Percentiles rank a stretch among this genome's conserved stretches.
Evolutionary conservation across 768 basidiomycete genomes (phyloP).

Genomic region (Termitomyces sp.): DNA sequence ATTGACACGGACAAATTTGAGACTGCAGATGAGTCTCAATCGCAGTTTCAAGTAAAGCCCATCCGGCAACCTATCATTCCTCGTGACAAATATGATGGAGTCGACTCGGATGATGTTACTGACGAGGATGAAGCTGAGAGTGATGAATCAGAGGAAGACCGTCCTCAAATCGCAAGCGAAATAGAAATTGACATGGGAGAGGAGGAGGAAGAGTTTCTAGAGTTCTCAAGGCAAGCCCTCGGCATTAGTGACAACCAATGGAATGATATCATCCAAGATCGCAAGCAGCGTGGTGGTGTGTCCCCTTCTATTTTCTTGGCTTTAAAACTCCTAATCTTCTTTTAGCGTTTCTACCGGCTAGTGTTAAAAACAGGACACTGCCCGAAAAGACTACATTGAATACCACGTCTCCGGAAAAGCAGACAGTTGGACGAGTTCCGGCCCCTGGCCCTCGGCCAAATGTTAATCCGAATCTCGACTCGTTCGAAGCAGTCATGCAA

Average conservation of each 20-base stretch:
- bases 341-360: slow-evolving; percentile 56
- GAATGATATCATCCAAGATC: slow-evolving; percentile 76
- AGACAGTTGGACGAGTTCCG: slow-evolving; percentile 11
- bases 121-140: slow-evolving; percentile 48
- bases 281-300: slow-evolving; percentile 78
- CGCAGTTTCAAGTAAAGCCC: slow-evolving; percentile 28
- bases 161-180: slow-evolving; percentile 79
- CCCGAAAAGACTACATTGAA: slow-evolving; percentile 6
- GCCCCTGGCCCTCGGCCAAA: slow-evolving; percentile 32
- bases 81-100: slow-evolving; percentile 86
- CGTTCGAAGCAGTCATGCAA: slow-evolving; percentile 94
- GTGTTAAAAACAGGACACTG: slow-evolving; percentile 20
- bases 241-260: slow-evolving; percentile 90
- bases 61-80: slow-evolving; percentile 77
- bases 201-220: slow-evolving; percentile 92
- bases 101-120: slow-evolving; percentile 86
- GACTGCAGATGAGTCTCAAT: slow-evolving; percentile 1
- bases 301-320: slow-evolving; percentile 5
- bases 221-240: slow-evolving; percentile 88
- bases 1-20: slow-evolving; percentile 36
- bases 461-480: slow-evolving; percentile 70
- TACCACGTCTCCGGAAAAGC: not conserved
- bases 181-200: slow-evolving; percentile 88
- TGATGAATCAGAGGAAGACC: slow-evolving; percentile 69
- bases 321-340: not conserved